Evolutionary conservation across 2,329 filamentous ascomycete genomes (phyloP).

Genomic region (Tolypocladium pustulatum): DNA sequence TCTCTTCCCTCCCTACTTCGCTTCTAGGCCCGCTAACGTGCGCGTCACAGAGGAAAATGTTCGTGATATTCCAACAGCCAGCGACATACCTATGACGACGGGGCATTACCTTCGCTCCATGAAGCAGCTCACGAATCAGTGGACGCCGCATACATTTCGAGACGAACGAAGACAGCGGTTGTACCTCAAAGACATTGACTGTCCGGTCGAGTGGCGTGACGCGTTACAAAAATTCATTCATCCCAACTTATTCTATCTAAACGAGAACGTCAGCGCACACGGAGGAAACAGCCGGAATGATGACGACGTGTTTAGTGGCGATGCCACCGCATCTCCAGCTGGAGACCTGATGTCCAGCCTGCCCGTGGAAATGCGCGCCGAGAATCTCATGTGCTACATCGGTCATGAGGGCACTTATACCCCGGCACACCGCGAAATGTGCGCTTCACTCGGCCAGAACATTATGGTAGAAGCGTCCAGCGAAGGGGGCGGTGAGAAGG

Average conservation of each 20-base stretch:
- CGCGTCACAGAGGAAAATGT: conserved; percentile 61
- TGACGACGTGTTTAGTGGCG: conserved; percentile 32
- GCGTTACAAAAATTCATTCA: conserved; percentile 71
- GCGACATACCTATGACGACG: conserved; percentile 73
- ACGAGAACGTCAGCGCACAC: conserved; percentile 54
- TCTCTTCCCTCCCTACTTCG: conserved; percentile 2
- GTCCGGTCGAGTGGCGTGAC: conserved; percentile 76
- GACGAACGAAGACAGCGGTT: conserved; percentile 75
- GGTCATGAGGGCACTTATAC: conserved; percentile 97
- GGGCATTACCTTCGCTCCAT: conserved; percentile 87
- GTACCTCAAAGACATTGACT: conserved; percentile 96
- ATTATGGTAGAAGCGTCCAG: conserved; percentile 93
- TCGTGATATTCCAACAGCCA: conserved; percentile 63
- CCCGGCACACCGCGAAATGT: conserved; percentile 94
- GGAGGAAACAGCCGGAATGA: conserved; percentile 22
- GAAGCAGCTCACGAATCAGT: conserved; percentile 74
- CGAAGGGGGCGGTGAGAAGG: conserved; percentile 60
- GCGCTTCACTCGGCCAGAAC: conserved; percentile 88
- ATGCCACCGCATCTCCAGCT: conserved; percentile 55
- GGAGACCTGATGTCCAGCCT: conserved; percentile 95
- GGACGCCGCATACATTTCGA: conserved; percentile 62
- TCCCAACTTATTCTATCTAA: conserved; percentile 77
- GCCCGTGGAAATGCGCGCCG: conserved; percentile 75
- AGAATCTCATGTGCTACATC: conserved; percentile 97
- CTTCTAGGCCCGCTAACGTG: conserved; percentile 8